Percentiles rank a stretch among this genome's conserved stretches.
These are phyloP conservation scores for Claviceps maximensis DNA, from an alignment of 2,329 filamentous ascomycete species.

Conservation along the genomic window DNA sequence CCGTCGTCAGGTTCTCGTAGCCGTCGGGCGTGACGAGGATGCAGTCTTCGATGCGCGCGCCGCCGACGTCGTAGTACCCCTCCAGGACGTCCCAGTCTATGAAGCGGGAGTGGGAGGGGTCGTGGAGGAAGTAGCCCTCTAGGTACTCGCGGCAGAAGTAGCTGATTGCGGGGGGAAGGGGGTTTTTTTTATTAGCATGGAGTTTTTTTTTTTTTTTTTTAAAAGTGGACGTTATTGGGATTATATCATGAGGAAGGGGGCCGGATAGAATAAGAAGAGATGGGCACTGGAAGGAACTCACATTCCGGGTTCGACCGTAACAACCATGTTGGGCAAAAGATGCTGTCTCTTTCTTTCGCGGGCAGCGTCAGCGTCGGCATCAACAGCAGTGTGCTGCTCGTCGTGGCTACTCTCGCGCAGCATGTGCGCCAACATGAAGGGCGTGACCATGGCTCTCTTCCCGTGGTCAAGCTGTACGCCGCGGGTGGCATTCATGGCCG, in stretches of 20 bases:
- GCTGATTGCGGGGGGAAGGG: slow-evolving; percentile 21
- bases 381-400: neutral
- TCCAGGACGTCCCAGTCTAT: slow-evolving; percentile 54
- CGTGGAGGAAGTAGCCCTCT: slow-evolving; percentile 51
- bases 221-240: too few relatives aligned
- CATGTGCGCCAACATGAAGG: slow-evolving; percentile 18
- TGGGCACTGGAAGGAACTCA: slow-evolving; percentile 20
- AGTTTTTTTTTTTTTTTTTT: neutral
- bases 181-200: neutral
- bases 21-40: slow-evolving; percentile 67
- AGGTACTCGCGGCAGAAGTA: slow-evolving; percentile 68
- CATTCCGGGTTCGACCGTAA: slow-evolving; percentile 70
- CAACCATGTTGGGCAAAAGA: slow-evolving; percentile 51
- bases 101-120: slow-evolving; percentile 43
- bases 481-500: slow-evolving; percentile 22
- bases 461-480: slow-evolving; percentile 19
- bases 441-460: slow-evolving; percentile 29
- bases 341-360: slow-evolving; percentile 20
- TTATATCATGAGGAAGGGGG: too few relatives aligned
- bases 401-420: neutral
- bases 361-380: slow-evolving; percentile 5
- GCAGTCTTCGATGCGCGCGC: slow-evolving; percentile 87
- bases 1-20: slow-evolving; percentile 70
- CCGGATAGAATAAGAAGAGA: neutral
- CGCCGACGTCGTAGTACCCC: slow-evolving; percentile 65